Percentiles rank a stretch among this genome's conserved stretches.
Evolutionary conservation across 345 rosid genomes (phyloP).

Genomic region (Mercurialis annua): DNA sequence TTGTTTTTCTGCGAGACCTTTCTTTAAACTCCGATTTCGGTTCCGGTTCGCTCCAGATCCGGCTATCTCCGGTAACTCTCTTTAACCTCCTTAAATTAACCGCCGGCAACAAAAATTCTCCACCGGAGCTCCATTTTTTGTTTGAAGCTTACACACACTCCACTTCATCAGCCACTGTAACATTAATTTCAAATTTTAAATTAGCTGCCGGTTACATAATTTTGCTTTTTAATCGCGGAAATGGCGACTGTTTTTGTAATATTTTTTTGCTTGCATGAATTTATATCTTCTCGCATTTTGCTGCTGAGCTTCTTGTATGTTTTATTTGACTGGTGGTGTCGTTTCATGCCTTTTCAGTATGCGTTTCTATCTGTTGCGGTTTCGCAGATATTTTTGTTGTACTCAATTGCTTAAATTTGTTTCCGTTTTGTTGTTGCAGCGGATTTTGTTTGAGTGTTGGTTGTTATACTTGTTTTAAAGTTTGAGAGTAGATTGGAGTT

Average conservation of each 20-base stretch:
- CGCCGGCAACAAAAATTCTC: neutral
- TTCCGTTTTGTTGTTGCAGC: neutral
- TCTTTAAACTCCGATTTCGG: constrained; percentile 20
- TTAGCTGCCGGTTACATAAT: neutral
- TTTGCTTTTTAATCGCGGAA: neutral
- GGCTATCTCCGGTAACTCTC: constrained; percentile 20
- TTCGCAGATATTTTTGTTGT: neutral
- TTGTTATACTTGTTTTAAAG: neutral
- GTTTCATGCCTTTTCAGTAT: neutral
- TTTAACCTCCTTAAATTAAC: neutral
- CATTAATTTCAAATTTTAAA: no score
- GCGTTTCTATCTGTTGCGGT: neutral
- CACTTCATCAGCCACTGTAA: neutral
- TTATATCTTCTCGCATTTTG: neutral
- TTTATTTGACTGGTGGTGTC: neutral
- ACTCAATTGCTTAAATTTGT: neutral
- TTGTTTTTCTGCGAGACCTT: neutral
- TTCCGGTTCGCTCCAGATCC: constrained; percentile 25
- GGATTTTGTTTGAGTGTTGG: neutral
- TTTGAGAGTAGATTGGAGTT: constrained; percentile 2
- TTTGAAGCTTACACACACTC: neutral
- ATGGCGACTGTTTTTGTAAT: constrained; percentile 2
- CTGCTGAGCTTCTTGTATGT: neutral
- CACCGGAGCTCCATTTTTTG: no score
- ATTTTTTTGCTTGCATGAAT: neutral